These are phyloP conservation scores for Dysphania ambrosioides DNA, from an alignment of 148 eudicot species.

Conservation along the genomic window DNA sequence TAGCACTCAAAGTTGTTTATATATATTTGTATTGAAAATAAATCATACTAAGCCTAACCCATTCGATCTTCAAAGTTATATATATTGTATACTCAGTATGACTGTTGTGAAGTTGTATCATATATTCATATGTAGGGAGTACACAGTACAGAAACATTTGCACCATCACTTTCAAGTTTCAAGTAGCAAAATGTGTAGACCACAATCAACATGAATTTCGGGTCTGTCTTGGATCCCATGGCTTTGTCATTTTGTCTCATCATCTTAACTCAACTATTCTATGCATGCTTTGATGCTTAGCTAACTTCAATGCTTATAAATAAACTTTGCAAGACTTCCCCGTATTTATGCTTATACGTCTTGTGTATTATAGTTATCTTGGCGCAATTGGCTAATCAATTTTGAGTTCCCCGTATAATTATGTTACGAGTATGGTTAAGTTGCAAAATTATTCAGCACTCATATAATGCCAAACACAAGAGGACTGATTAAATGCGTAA, in stretches of 20 bases:
- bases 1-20: background rate
- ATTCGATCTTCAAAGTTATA: too few species aligned
- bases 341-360: too few species aligned
- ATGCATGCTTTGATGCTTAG: constrained; percentile 5
- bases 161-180: background rate
- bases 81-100: too few species aligned
- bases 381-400: too few species aligned
- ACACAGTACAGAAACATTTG: background rate
- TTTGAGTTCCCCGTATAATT: too few species aligned
- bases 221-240: background rate
- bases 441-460: background rate
- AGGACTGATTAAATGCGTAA: background rate
- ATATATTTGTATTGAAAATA: too few species aligned
- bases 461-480: background rate
- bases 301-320: background rate
- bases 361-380: too few species aligned
- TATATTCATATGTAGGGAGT: too few species aligned
- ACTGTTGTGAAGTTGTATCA: too few species aligned
- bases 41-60: too few species aligned
- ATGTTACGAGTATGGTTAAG: background rate
- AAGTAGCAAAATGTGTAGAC: background rate
- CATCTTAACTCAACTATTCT: background rate
- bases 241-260: background rate
- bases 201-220: background rate
- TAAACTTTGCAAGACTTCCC: too few species aligned